phyloP scores from a whole-genome alignment of 2,329 filamentous ascomycete genomes.

The Cladosporium oxysporum region DNA sequence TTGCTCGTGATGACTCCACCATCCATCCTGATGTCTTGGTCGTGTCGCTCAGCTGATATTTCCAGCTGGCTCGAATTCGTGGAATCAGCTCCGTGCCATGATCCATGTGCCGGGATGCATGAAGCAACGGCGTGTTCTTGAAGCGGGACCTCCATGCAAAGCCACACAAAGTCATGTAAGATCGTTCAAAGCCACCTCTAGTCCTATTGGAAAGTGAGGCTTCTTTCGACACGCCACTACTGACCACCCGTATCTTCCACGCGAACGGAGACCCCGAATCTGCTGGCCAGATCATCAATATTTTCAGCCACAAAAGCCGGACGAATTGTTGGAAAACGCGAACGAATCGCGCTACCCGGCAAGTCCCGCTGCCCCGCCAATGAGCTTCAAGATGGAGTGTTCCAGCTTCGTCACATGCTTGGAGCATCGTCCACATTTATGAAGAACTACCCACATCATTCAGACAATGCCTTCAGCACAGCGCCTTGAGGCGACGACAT shows the following conservation, averaged over 20 bases:
- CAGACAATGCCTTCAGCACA: neutral
- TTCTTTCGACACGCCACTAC: neutral
- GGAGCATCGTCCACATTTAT: neutral
- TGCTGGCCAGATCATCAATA: neutral
- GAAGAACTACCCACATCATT: neutral
- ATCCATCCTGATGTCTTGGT: neutral
- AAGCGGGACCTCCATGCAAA: neutral
- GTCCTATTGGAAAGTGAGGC: neutral
- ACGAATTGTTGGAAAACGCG: too few relatives aligned
- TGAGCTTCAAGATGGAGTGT: neutral
- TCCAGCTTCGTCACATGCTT: neutral
- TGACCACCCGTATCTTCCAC: neutral
- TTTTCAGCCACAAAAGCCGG: neutral
- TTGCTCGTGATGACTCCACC: too few relatives aligned
- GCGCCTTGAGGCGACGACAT: neutral
- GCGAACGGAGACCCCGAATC: neutral
- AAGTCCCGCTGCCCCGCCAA: slow-evolving; percentile 3
- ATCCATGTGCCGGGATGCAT: neutral
- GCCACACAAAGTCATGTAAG: neutral
- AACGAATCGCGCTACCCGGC: neutral
- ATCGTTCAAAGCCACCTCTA: neutral
- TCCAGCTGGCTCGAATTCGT: neutral
- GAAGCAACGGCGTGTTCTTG: neutral
- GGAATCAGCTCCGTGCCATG: neutral
- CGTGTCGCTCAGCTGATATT: neutral